Conservation (phyloP, 768 basidiomycete genomes). For the Mycena sanguinolenta region DNA sequence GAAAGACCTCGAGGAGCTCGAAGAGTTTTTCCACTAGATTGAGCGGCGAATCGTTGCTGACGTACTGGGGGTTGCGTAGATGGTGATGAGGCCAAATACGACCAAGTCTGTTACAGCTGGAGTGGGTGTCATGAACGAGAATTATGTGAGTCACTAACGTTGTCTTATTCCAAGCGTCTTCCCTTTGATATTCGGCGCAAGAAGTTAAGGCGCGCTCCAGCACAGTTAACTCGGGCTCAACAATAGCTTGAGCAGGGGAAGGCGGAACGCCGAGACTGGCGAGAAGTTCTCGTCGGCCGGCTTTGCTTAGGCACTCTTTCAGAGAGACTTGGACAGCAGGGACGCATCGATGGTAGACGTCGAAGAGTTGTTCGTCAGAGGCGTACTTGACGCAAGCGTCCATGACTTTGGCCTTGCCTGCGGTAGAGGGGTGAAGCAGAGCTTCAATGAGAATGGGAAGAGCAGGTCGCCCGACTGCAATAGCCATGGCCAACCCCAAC, state of each 20-base stretch:
- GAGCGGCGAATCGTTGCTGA: slow-evolving; percentile 28
- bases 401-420: slow-evolving; percentile 31
- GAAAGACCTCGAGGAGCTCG: slow-evolving; percentile 32
- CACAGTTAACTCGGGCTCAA: slow-evolving; percentile 24
- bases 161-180: slow-evolving; percentile 32
- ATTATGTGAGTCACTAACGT: slow-evolving; percentile 28
- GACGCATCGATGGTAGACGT: slow-evolving; percentile 34
- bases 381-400: slow-evolving; percentile 32
- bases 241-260: background rate
- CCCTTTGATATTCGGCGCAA: slow-evolving; percentile 28
- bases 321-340: slow-evolving; percentile 33
- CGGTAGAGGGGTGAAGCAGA: slow-evolving; percentile 35
- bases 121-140: slow-evolving; percentile 11
- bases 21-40: slow-evolving; percentile 37
- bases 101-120: slow-evolving; percentile 21
- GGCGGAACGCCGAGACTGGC: slow-evolving; percentile 24
- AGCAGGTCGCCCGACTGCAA: slow-evolving; percentile 29
- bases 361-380: slow-evolving; percentile 33
- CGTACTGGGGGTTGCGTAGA: slow-evolving; percentile 30
- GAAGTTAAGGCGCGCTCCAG: slow-evolving; percentile 32
- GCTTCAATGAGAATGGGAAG: slow-evolving; percentile 36
- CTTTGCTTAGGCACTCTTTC: slow-evolving; percentile 23
- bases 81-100: slow-evolving; percentile 33
- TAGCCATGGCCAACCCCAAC: slow-evolving; percentile 35
- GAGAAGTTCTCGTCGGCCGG: slow-evolving; percentile 20